Base-by-base conservation (phyloP, 306 rosid genomes). In the Casuarina equisetifolia region DNA sequence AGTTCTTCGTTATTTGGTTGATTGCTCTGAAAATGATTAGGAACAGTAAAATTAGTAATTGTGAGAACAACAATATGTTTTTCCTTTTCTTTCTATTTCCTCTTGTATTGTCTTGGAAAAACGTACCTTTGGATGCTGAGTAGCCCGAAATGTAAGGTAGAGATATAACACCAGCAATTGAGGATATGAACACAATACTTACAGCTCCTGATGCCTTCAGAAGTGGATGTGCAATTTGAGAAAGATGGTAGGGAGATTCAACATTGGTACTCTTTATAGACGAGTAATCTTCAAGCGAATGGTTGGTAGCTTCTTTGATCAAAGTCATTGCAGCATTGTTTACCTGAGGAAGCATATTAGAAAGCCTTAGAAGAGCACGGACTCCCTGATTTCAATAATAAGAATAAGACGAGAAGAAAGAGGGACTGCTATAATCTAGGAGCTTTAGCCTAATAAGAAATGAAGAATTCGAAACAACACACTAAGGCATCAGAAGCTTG, bases 91-190 rank as follows among this genome's bases (percentile, higher is more conserved):
- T 32, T 9, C 1, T 9, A 6, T 19, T n/a, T 20, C 12, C 38
- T 57, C 19, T 13, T 6, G 6, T 19, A n/a, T 4, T 4, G 11
- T 48, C 5, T 46, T 1, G 50, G 10, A 48, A 48, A 48, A 25
- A 68, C 62, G 20, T 54, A 80, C 97, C 93, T 86, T 90, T 93
- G 55, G 96, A 83, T 48, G 92, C 89, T 10, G 84, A 85, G 82
- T 89, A 88, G 40, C 80, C 62, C 15, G 91, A 82, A 7, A 49
- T 1, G 38, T 13, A 6, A 20, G 95, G 92, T 0, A 80, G 4
- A 55, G 91, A 87, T 35, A 35, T 84, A 2, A 77, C n/a, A 35
- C 89, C 91, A 2, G 91, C 86, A 10, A 83, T 19, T 0, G 91
- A 88, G 54, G 90, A 78, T 16, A 88, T 4, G 75, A 88, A 88